A percentile compares a stretch with the other conserved stretches of the same genome.
Conservation (phyloP, 176 grass and related monocot genomes). For the sorghum (Sorghum bicolor) region DNA sequence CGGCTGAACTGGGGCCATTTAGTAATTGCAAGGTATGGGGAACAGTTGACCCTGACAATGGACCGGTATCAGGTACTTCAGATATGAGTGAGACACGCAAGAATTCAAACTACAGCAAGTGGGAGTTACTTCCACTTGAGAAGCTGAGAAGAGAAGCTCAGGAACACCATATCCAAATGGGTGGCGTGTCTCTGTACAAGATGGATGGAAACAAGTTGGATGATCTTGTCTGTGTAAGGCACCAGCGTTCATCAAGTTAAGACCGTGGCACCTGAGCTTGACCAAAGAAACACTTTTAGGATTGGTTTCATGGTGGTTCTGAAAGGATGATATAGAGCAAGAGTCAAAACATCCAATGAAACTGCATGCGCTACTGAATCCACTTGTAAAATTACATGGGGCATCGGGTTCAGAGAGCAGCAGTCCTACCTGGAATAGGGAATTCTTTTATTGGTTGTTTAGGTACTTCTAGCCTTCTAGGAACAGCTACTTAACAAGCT, state of each 20-base stretch:
- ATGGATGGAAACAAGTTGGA: slow-evolving; percentile 97
- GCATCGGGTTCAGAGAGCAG: neutral
- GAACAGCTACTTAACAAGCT: neutral
- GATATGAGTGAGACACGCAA: slow-evolving; percentile 68
- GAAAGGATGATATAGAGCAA: neutral
- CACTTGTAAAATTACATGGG: neutral
- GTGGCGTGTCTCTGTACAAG: slow-evolving; percentile 70
- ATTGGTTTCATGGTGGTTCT: neutral
- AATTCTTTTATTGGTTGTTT: slow-evolving; percentile 14
- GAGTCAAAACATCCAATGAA: neutral
- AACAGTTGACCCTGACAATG: slow-evolving; percentile 46
- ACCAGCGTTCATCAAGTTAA: slow-evolving; percentile 51
- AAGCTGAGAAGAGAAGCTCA: slow-evolving; percentile 72
- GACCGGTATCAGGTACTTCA: slow-evolving; percentile 72
- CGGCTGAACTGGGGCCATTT: slow-evolving; percentile 51
- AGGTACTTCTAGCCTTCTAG: neutral
- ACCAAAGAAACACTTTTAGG: neutral
- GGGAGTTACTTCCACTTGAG: slow-evolving; percentile 73
- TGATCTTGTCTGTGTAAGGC: slow-evolving; percentile 90
- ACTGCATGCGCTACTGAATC: neutral
- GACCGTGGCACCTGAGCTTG: neutral
- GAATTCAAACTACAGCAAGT: slow-evolving; percentile 79
- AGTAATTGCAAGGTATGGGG: slow-evolving; percentile 96
- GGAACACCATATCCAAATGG: slow-evolving; percentile 78
- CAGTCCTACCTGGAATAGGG: neutral